These are phyloP conservation scores for Patellaria atrata DNA, from an alignment of 495 filamentous ascomycete species.

Conservation along the genomic window DNA sequence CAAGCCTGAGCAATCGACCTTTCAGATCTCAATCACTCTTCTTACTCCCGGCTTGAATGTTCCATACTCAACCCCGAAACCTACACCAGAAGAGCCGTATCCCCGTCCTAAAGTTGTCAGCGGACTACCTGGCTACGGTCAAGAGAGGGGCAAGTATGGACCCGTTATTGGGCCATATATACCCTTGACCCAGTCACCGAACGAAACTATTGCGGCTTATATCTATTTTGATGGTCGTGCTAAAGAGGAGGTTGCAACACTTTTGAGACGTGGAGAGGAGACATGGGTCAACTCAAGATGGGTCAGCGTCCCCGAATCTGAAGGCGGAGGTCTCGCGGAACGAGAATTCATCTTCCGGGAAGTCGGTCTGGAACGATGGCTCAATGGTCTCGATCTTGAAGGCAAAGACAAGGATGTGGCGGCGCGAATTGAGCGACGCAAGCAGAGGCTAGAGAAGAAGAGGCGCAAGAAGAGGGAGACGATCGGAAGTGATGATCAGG, in stretches of 20 bases:
- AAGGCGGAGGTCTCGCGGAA: slow-evolving; percentile 89
- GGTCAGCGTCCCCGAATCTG: slow-evolving; percentile 83
- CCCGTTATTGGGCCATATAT: slow-evolving; percentile 67
- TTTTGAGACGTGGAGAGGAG: slow-evolving; percentile 85
- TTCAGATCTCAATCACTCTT: slow-evolving; percentile 92
- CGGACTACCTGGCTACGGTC: slow-evolving; percentile 43
- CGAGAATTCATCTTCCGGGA: slow-evolving; percentile 96
- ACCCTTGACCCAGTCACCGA: slow-evolving; percentile 71
- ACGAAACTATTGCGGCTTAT: slow-evolving; percentile 95
- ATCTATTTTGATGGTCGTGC: slow-evolving; percentile 95
- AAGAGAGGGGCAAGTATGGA: slow-evolving; percentile 39
- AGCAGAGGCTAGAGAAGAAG: slow-evolving; percentile 79
- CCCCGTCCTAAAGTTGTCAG: slow-evolving; percentile 71
- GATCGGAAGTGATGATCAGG: slow-evolving; percentile 22
- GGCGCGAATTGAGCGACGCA: slow-evolving; percentile 73
- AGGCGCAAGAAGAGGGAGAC: slow-evolving; percentile 47
- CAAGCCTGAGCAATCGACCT: slow-evolving; percentile 81
- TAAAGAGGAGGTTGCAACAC: slow-evolving; percentile 94
- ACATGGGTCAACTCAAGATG: slow-evolving; percentile 98
- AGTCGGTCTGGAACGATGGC: slow-evolving; percentile 87
- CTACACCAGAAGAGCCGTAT: slow-evolving; percentile 53
- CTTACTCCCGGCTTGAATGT: slow-evolving; percentile 77
- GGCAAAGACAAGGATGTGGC: slow-evolving; percentile 59
- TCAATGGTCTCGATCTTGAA: slow-evolving; percentile 85
- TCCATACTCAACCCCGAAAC: slow-evolving; percentile 73